A percentile compares a stretch with the other conserved stretches of the same genome.
Conservation (phyloP, 179 eudicot species). For the Carnegiea gigantea region DNA sequence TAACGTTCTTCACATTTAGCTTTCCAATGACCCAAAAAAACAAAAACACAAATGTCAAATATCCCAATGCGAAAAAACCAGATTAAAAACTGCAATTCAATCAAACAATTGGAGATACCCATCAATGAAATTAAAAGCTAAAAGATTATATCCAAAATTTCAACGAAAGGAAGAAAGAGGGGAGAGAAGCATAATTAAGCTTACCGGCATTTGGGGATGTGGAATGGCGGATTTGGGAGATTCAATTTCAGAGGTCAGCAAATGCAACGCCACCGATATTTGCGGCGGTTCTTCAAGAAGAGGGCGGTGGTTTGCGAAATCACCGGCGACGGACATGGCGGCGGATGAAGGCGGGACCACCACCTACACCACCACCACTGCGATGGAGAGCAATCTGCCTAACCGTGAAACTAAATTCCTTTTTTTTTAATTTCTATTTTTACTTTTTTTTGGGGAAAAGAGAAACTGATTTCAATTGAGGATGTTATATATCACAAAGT, state of each 20-base stretch:
- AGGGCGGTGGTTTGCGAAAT: background rate
- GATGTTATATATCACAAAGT: background rate
- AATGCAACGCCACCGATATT: background rate
- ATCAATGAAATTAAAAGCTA: background rate
- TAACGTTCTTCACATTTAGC: too few relatives aligned
- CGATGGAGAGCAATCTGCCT: background rate
- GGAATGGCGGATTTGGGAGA: background rate
- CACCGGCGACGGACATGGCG: conserved; percentile 33
- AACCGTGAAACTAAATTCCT: background rate
- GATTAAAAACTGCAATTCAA: background rate
- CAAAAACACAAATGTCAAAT: too few relatives aligned
- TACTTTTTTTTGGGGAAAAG: background rate
- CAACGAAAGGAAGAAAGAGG: background rate
- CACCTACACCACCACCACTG: background rate
- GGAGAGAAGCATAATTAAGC: background rate
- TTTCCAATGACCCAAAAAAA: too few relatives aligned
- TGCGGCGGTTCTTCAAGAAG: conserved; percentile 13
- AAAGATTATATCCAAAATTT: too few relatives aligned
- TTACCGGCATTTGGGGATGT: conserved; percentile 5
- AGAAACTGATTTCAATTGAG: background rate
- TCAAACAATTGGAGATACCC: background rate
- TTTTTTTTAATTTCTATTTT: background rate
- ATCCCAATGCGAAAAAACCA: too few relatives aligned
- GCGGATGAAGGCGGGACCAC: conserved; percentile 16
- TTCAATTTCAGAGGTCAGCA: conserved; percentile 12